Conservation (phyloP, 306 rosid species). For the Vicia villosa region DNA sequence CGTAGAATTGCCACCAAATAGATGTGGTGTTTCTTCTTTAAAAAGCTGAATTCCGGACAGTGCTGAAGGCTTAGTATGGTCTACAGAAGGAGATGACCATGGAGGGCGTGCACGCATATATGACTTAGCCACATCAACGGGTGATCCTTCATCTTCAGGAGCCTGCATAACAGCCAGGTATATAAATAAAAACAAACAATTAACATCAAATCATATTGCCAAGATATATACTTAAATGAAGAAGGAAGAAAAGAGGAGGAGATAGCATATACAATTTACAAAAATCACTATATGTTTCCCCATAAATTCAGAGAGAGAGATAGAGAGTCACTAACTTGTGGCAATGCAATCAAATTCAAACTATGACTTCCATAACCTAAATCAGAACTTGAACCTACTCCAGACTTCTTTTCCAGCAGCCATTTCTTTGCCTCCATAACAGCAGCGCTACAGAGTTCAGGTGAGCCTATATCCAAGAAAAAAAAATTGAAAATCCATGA, state of each 20-base stretch:
- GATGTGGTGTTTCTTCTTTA: slow-evolving; percentile 66
- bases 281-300: slow-evolving; percentile 4
- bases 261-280: slow-evolving; percentile 11
- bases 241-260: slow-evolving; percentile 2
- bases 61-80: slow-evolving; percentile 58
- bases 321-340: slow-evolving; percentile 57
- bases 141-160: slow-evolving; percentile 77
- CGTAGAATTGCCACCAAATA: slow-evolving; percentile 55
- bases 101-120: slow-evolving; percentile 84
- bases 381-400: slow-evolving; percentile 60
- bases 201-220: slow-evolving; percentile 12
- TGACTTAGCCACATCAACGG: slow-evolving; percentile 82
- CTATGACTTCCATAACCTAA: slow-evolving; percentile 53
- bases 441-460: slow-evolving; percentile 69
- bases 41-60: slow-evolving; percentile 59
- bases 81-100: slow-evolving; percentile 83
- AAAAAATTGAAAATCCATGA: slow-evolving; percentile 27
- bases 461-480: slow-evolving; percentile 45
- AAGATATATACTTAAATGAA: slow-evolving; percentile 17
- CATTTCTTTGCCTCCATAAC: slow-evolving; percentile 88
- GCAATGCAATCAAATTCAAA: slow-evolving; percentile 42
- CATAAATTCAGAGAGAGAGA: slow-evolving; percentile 28
- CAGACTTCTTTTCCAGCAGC: slow-evolving; percentile 71
- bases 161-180: slow-evolving; percentile 52
- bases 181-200: slow-evolving; percentile 23